Conservation (phyloP, 345 rosid genomes). For the Sapria himalayana region DNA sequence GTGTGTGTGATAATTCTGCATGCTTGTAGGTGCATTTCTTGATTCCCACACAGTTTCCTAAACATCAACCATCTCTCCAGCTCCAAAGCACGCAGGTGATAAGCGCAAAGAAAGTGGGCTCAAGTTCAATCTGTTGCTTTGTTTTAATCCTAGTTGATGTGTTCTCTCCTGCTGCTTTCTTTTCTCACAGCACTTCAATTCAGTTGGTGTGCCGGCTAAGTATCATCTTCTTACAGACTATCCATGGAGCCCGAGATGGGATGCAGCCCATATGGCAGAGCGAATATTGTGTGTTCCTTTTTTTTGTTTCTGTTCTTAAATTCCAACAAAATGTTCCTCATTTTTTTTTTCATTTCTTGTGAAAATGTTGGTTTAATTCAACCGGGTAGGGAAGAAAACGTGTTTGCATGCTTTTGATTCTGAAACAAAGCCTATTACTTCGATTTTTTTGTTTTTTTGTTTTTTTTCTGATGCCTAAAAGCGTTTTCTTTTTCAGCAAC, state of each 20-base stretch:
- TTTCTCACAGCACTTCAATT: conserved; percentile 38
- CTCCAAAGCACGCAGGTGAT: conserved; percentile 79
- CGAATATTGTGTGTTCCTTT: conserved; percentile 38
- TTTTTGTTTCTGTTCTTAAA: background rate
- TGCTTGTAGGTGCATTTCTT: conserved; percentile 52
- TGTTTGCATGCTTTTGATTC: too few relatives aligned
- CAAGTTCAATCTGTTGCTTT: background rate
- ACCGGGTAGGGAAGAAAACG: too few relatives aligned
- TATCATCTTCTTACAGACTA: conserved; percentile 39
- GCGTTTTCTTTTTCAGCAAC: conserved; percentile 21
- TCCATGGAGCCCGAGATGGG: conserved; percentile 99
- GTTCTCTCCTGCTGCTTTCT: background rate
- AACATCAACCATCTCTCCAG: conserved; percentile 54
- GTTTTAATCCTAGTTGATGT: too few relatives aligned
- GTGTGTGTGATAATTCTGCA: too few relatives aligned
- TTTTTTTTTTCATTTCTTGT: background rate
- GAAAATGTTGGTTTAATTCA: background rate
- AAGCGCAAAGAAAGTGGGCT: too few relatives aligned
- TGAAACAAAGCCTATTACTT: too few relatives aligned
- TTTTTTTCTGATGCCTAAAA: background rate
- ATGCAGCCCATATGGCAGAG: conserved; percentile 55
- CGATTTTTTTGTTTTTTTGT: background rate
- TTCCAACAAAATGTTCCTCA: background rate
- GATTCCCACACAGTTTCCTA: conserved; percentile 65
- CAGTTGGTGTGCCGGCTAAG: conserved; percentile 34